These are phyloP conservation scores for Clavispora carvajalis DNA, from an alignment of 805 yeast species.

Conservation along the genomic window DNA sequence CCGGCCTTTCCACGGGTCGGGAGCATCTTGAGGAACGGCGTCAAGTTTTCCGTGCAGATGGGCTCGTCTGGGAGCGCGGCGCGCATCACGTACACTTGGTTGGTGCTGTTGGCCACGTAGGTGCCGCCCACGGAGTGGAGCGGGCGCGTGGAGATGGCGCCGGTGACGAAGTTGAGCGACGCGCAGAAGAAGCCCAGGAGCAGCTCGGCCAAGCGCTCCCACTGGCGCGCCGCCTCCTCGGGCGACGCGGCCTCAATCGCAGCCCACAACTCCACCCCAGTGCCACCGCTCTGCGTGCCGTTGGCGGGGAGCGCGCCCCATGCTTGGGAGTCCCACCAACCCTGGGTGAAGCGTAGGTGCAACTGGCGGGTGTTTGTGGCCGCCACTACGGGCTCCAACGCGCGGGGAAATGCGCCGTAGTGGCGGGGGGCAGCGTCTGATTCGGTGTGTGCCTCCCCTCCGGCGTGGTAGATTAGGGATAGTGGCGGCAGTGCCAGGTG, in stretches of 20 bases:
- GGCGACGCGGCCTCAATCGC: slow-evolving; percentile 59
- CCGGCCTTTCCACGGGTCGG: slow-evolving; percentile 95
- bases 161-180: slow-evolving; percentile 82
- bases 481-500: slow-evolving; percentile 49
- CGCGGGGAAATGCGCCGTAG: slow-evolving; percentile 70
- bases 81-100: slow-evolving; percentile 53
- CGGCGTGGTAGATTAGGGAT: slow-evolving; percentile 15
- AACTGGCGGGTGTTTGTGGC: slow-evolving; percentile 65
- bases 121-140: slow-evolving; percentile 38
- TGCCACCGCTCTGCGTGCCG: slow-evolving; percentile 80
- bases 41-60: slow-evolving; percentile 91
- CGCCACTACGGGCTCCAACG: slow-evolving; percentile 71
- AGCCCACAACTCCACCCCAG: slow-evolving; percentile 94
- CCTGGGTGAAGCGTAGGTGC: slow-evolving; percentile 84
- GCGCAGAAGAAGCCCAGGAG: slow-evolving; percentile 94
- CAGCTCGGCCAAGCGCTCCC: slow-evolving; percentile 70
- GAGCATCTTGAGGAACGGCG: slow-evolving; percentile 83
- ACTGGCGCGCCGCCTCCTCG: slow-evolving; percentile 52
- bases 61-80: slow-evolving; percentile 95
- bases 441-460: slow-evolving; percentile 2
- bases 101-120: slow-evolving; percentile 20
- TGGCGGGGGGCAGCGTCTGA: slow-evolving; percentile 26
- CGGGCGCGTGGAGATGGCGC: slow-evolving; percentile 63
- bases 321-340: slow-evolving; percentile 86
- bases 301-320: slow-evolving; percentile 80